Percentiles rank a stretch among this genome's conserved stretches.
Conservation (phyloP, 2,329 filamentous ascomycete genomes). For the Leptoxyphium fumago region DNA sequence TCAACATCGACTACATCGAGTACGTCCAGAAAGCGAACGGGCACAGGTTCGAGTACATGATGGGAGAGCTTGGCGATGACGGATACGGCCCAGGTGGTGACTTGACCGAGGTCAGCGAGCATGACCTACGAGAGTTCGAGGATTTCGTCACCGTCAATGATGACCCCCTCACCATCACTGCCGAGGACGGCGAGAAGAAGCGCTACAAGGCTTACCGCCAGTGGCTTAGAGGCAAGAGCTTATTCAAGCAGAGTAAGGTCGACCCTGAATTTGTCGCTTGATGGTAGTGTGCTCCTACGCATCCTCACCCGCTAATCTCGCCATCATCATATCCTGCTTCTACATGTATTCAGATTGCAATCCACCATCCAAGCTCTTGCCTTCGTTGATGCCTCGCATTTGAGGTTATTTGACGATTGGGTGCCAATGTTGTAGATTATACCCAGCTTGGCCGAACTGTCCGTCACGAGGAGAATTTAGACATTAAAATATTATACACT, state of each 20-base stretch:
- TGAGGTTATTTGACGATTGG: too few species aligned
- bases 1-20: slow-evolving; percentile 56
- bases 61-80: slow-evolving; percentile 31
- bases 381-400: too few species aligned
- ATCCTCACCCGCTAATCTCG: too few species aligned
- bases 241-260: slow-evolving; percentile 71
- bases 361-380: too few species aligned
- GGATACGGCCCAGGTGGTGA: slow-evolving; percentile 8
- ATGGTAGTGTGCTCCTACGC: too few species aligned
- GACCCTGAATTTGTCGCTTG: slow-evolving; percentile 29
- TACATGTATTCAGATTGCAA: too few species aligned
- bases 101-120: slow-evolving; percentile 39
- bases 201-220: slow-evolving; percentile 92
- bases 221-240: slow-evolving; percentile 85
- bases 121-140: slow-evolving; percentile 57
- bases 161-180: slow-evolving; percentile 73
- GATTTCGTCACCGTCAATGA: slow-evolving; percentile 65
- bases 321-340: too few species aligned
- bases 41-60: slow-evolving; percentile 38
- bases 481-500: too few species aligned
- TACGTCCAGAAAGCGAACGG: slow-evolving; percentile 60
- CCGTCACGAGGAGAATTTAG: too few species aligned
- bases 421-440: too few species aligned
- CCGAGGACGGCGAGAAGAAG: slow-evolving; percentile 81
- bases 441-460: too few species aligned